Conservation (phyloP, 1,139 yeast species). For the Taiozyma sp. region DNA sequence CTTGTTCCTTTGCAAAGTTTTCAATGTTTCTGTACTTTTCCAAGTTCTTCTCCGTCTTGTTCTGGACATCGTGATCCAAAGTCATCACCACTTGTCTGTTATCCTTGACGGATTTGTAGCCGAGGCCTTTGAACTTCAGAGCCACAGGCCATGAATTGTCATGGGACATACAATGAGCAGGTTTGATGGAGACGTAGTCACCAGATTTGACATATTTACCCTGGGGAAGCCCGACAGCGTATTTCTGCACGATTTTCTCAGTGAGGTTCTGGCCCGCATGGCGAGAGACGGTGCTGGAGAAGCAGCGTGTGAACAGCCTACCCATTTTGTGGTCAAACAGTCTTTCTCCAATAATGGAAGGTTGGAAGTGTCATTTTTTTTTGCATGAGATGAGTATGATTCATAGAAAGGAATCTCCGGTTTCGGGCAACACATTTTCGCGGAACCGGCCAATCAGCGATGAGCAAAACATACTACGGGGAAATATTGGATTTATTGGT, state of each 20-base stretch:
- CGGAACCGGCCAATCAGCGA: not conserved
- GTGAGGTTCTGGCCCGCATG: conserved; percentile 67
- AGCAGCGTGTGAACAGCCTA: conserved; percentile 11
- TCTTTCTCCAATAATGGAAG: no score
- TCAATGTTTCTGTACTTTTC: conserved; percentile 86
- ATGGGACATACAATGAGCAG: conserved; percentile 98
- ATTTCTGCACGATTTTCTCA: conserved; percentile 91
- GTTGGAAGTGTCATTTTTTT: no score
- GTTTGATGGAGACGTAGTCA: conserved; percentile 91
- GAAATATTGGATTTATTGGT: no score
- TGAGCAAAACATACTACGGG: not conserved
- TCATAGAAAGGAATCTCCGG: not conserved
- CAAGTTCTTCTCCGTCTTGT: conserved; percentile 81
- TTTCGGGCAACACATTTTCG: not conserved
- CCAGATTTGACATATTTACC: conserved; percentile 79
- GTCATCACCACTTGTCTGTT: conserved; percentile 92
- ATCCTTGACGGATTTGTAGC: conserved; percentile 79
- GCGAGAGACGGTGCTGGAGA: conserved; percentile 11
- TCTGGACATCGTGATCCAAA: conserved; percentile 96
- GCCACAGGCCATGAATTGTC: conserved; percentile 99
- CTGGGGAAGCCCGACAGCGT: conserved; percentile 76
- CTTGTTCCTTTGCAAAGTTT: conserved; percentile 82
- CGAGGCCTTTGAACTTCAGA: conserved; percentile 89
- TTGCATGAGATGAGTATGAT: not conserved
- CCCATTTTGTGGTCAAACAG: no score